Evolutionary conservation across 805 yeast genomes (phyloP), one percentile per base, ranked within the genome.

Genomic region (Metschnikowia peoriensis): DNA sequence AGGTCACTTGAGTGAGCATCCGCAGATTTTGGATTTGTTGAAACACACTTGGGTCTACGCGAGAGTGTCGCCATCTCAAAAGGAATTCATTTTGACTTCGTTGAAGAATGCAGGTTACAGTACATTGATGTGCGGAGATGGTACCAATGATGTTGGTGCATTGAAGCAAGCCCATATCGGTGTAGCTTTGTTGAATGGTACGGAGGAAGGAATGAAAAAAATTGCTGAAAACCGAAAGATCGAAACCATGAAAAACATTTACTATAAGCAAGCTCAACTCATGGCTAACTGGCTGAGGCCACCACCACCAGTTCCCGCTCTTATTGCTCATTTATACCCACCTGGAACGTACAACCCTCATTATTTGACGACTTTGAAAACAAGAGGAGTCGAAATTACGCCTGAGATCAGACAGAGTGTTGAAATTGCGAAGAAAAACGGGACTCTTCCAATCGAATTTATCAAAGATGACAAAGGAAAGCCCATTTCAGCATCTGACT

Each of bases 111-210:
- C 89, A 68, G 97, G 97, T 28, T 94, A 93, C 72, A 87, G 83
- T 66, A 94, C 98, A 27, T 80, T 94, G 63, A 94, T 94, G 99
- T 94, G 99, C 73, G 99, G 99, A 78, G 99, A 94, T 73, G 99
- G 99, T 73, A 94, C 99, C n/a, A 94, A 94, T 67, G 99, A 94
- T 77, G 99, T 94, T 47, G 99, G 99, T 71, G 99, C 99, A 50
- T 82, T 94, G 73, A 94, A 94, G 71, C 98, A 94, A 76, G 98
- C 99, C 1, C 96, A 94, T 66, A 87, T 94, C 66, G 99, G 99
- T 77, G 89, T 94, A 67, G 99, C 99, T n/a, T 77, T 94, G 61
- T 80, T 94, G 68, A 94, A 94, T 65, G 99, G 98, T 73, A 92
- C 99, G 51, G 96, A 89, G 66, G 97, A 89, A 49, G 88, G 96